Evolutionary conservation across 2,329 filamentous ascomycete genomes (phyloP).

Genomic region (Fragosphaeria purpurea): DNA sequence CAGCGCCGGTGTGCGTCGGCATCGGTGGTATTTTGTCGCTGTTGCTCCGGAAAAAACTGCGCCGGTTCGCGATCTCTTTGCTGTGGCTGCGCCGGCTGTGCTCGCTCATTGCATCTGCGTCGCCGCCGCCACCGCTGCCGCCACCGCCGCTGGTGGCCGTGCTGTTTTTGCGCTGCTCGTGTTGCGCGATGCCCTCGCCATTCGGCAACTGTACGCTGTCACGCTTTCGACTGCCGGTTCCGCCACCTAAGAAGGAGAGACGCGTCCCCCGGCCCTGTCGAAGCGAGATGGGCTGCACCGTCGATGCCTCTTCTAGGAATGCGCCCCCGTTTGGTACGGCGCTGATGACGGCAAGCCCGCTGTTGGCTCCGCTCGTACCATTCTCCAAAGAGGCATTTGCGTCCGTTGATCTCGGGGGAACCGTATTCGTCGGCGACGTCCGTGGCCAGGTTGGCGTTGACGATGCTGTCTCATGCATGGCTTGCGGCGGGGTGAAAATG

Average conservation of each 20-base stretch:
- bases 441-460: constrained; percentile 38
- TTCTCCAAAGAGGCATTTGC: constrained; percentile 26
- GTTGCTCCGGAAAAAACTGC: constrained; percentile 33
- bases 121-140: constrained; percentile 14
- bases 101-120: constrained; percentile 20
- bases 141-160: constrained; percentile 4
- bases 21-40: constrained; percentile 3
- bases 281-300: constrained; percentile 40
- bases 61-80: constrained; percentile 27
- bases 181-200: constrained; percentile 5
- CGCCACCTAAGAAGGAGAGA: constrained; percentile 47
- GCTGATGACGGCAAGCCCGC: not conserved
- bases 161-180: constrained; percentile 10
- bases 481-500: constrained; percentile 45
- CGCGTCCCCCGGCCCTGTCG: constrained; percentile 41
- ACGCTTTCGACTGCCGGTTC: constrained; percentile 18
- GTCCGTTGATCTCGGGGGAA: constrained; percentile 18
- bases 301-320: constrained; percentile 35
- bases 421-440: constrained; percentile 31
- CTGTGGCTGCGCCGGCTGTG: constrained; percentile 13
- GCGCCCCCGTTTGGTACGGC: constrained; percentile 5
- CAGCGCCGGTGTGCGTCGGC: not conserved
- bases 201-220: constrained; percentile 10
- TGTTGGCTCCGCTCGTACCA: constrained; percentile 7
- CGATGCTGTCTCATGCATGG: constrained; percentile 29